These are phyloP conservation scores for Penicillium pulvis DNA, from an alignment of 495 filamentous ascomycete species.

Conservation along the genomic window DNA sequence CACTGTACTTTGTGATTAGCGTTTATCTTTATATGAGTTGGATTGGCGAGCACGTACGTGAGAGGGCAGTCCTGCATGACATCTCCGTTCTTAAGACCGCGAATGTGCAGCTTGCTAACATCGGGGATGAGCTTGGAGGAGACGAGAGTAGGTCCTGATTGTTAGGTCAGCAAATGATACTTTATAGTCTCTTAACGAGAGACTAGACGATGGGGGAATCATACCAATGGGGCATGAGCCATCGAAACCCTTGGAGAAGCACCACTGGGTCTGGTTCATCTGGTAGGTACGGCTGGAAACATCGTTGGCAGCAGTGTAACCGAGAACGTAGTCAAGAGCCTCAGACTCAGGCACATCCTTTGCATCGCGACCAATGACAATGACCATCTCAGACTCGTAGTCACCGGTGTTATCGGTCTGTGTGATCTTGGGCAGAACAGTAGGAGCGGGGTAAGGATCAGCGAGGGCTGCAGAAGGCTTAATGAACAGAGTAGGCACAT, in stretches of 20 bases:
- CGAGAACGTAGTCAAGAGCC: constrained; percentile 75
- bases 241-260: constrained; percentile 82
- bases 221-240: constrained; percentile 73
- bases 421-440: constrained; percentile 64
- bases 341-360: constrained; percentile 67
- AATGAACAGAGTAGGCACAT: constrained; percentile 77
- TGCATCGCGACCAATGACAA: constrained; percentile 71
- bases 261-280: constrained; percentile 79
- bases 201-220: not conserved
- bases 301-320: constrained; percentile 82
- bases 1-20: constrained; percentile 31
- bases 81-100: constrained; percentile 67
- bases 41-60: constrained; percentile 37
- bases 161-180: not conserved
- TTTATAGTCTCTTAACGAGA: not conserved
- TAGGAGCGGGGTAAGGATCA: constrained; percentile 67
- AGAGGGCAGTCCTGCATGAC: constrained; percentile 65
- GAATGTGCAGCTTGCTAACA: constrained; percentile 64
- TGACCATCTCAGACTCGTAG: constrained; percentile 83
- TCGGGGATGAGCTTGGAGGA: constrained; percentile 58
- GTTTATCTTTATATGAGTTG: too few species aligned
- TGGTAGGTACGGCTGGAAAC: constrained; percentile 81
- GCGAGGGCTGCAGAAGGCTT: constrained; percentile 73
- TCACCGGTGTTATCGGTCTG: constrained; percentile 60
- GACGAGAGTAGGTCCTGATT: constrained; percentile 55